Percentiles rank a stretch among this genome's conserved stretches.
Conservation (phyloP, 441 rosid species). For the Capsella rubella region DNA sequence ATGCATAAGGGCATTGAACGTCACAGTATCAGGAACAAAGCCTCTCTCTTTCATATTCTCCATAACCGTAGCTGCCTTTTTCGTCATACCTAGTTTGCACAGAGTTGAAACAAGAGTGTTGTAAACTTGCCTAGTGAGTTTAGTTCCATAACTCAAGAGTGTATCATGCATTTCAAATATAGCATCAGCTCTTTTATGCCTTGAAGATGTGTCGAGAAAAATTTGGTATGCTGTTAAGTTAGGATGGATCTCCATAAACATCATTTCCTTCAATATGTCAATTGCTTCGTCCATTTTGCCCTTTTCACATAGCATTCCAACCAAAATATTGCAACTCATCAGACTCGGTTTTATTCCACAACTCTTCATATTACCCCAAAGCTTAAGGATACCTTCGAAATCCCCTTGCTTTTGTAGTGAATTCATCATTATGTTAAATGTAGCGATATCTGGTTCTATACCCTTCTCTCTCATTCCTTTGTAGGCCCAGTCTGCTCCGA, state of each 20-base stretch:
- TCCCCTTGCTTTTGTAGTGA: conserved; percentile 69
- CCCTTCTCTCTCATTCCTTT: conserved; percentile 73
- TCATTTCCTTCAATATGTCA: conserved; percentile 63
- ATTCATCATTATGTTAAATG: conserved; percentile 80
- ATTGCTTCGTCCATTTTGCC: conserved; percentile 65
- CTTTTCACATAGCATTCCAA: conserved; percentile 59
- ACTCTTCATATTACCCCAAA: conserved; percentile 82
- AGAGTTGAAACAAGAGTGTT: conserved; percentile 70
- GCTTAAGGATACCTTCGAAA: conserved; percentile 56
- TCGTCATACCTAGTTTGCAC: conserved; percentile 86
- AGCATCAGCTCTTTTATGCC: conserved; percentile 59
- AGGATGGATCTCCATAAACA: conserved; percentile 56
- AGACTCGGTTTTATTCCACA: conserved; percentile 62
- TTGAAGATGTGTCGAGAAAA: conserved; percentile 67
- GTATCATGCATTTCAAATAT: conserved; percentile 66
- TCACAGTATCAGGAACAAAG: conserved; percentile 55
- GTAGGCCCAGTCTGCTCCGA: conserved; percentile 61
- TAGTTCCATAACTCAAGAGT: conserved; percentile 66
- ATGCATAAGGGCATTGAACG: conserved; percentile 80
- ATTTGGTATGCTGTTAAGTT: conserved; percentile 55
- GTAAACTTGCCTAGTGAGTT: conserved; percentile 62
- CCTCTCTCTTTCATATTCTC: conserved; percentile 66
- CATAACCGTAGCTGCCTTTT: conserved; percentile 65
- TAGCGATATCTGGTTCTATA: conserved; percentile 67
- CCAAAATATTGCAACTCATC: conserved; percentile 70